Percentiles rank a stretch among this genome's conserved stretches.
These are phyloP conservation scores for Corchorus capsularis DNA, from an alignment of 345 rosid genomes.

Conservation along the genomic window DNA sequence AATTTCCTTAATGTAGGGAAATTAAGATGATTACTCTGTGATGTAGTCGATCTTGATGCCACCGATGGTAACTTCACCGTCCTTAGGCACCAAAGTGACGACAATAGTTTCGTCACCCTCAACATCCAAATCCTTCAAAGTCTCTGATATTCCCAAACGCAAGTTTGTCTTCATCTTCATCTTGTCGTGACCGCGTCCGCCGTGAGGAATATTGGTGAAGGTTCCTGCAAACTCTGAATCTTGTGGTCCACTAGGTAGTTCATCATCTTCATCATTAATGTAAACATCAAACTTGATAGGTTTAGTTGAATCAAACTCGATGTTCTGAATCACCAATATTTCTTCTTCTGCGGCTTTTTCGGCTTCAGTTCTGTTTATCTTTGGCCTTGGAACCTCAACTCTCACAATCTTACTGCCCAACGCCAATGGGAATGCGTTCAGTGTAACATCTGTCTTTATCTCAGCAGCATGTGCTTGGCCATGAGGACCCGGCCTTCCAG, in stretches of 20 bases:
- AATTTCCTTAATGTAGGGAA: neutral
- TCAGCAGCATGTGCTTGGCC: slow-evolving; percentile 38
- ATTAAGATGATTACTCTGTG: neutral
- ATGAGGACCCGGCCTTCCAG: neutral
- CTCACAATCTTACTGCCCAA: slow-evolving; percentile 38
- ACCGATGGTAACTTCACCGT: slow-evolving; percentile 31
- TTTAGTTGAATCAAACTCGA: slow-evolving; percentile 37
- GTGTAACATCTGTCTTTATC: neutral
- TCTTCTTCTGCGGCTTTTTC: slow-evolving; percentile 63
- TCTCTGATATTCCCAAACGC: slow-evolving; percentile 44
- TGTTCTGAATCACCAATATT: slow-evolving; percentile 40
- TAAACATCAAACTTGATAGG: slow-evolving; percentile 26
- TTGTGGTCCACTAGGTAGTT: slow-evolving; percentile 20
- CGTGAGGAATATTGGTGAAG: slow-evolving; percentile 53
- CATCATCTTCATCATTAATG: slow-evolving; percentile 41
- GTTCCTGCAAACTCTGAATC: slow-evolving; percentile 57
- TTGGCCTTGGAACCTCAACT: slow-evolving; percentile 39
- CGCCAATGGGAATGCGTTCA: slow-evolving; percentile 28
- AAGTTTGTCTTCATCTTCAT: slow-evolving; percentile 41
- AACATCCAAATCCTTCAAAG: slow-evolving; percentile 48
- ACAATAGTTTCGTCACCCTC: slow-evolving; percentile 50
- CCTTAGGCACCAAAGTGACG: slow-evolving; percentile 49
- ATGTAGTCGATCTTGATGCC: slow-evolving; percentile 39
- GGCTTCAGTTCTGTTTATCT: slow-evolving; percentile 40
- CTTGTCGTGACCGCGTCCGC: slow-evolving; percentile 34